Evolutionary conservation across 2,329 filamentous ascomycete genomes (phyloP).

Genomic region (Arthrobotrys musiformis): DNA sequence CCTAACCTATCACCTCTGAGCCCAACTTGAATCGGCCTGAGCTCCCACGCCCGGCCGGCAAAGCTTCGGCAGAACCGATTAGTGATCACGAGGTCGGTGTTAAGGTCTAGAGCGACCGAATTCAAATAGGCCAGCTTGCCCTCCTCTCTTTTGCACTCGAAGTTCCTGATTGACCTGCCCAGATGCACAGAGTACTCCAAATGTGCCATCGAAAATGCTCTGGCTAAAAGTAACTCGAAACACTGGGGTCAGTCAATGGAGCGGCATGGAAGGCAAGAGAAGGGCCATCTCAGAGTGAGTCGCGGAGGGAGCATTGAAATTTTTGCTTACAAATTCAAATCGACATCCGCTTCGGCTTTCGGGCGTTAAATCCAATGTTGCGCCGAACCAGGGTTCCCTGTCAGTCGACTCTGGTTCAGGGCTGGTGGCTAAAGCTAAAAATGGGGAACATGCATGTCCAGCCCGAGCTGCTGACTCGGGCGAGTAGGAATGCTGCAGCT

Average conservation of each 20-base stretch:
- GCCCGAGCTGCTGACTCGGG: constrained; percentile 36
- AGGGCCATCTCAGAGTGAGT: constrained; percentile 13
- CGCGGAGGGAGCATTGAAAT: constrained; percentile 4
- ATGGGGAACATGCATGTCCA: constrained; percentile 22
- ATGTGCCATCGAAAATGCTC: constrained; percentile 1
- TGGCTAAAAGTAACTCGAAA: constrained; percentile 56
- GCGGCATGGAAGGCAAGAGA: constrained; percentile 45
- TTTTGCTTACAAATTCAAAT: constrained; percentile 54
- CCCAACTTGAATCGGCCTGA: constrained; percentile 35
- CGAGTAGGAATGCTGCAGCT: constrained; percentile 16
- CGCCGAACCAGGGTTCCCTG: constrained; percentile 52
- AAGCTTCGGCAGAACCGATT: constrained; percentile 52
- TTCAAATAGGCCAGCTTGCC: constrained; percentile 40
- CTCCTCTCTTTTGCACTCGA: neutral
- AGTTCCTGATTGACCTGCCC: constrained; percentile 1
- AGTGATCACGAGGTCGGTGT: constrained; percentile 54
- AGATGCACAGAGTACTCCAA: neutral
- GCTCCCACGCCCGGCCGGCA: constrained; percentile 48
- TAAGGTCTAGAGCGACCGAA: constrained; percentile 42
- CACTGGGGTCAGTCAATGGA: constrained; percentile 48
- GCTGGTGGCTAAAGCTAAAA: constrained; percentile 40
- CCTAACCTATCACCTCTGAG: constrained; percentile 39
- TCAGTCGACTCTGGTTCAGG: neutral
- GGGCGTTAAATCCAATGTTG: constrained; percentile 55
- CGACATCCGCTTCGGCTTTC: constrained; percentile 50